Evolutionary conservation across 2,329 filamentous ascomycete genomes (phyloP).

Genomic region (Beauveria pseudobassiana): DNA sequence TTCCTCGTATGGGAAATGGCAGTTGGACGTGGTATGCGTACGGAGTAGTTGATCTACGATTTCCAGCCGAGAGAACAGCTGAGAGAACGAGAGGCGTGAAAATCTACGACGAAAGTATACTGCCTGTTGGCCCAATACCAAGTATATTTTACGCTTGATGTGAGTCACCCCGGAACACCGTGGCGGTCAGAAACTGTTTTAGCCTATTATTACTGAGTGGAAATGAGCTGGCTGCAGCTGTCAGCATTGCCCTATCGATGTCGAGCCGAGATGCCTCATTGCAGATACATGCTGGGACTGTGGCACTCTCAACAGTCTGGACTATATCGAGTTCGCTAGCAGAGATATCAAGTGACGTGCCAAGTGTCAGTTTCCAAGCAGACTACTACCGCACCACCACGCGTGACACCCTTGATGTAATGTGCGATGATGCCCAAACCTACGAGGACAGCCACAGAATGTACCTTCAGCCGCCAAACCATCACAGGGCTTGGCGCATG

Average conservation of each 20-base stretch:
- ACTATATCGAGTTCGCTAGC: too few species aligned
- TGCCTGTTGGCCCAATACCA: background rate
- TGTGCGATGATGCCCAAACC: background rate
- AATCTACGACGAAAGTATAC: background rate
- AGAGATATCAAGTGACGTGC: too few species aligned
- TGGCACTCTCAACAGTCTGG: background rate
- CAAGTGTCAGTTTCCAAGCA: too few species aligned
- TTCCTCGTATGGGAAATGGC: background rate
- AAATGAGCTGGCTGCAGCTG: background rate
- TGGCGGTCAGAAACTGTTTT: background rate
- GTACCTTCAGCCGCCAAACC: background rate
- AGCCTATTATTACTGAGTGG: background rate
- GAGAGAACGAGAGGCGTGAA: background rate
- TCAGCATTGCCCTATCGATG: background rate
- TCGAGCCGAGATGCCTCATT: background rate
- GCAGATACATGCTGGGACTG: background rate
- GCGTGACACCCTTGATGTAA: background rate
- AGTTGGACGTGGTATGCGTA: background rate
- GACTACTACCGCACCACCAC: background rate
- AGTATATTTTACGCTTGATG: background rate
- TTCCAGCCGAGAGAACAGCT: background rate
- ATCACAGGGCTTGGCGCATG: slow-evolving; percentile 1
- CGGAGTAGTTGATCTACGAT: background rate
- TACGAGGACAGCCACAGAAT: background rate
- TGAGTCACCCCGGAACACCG: background rate